Evolutionary conservation across 2,329 filamentous ascomycete species (phyloP).

Genomic region (Leptographium lundbergii): DNA sequence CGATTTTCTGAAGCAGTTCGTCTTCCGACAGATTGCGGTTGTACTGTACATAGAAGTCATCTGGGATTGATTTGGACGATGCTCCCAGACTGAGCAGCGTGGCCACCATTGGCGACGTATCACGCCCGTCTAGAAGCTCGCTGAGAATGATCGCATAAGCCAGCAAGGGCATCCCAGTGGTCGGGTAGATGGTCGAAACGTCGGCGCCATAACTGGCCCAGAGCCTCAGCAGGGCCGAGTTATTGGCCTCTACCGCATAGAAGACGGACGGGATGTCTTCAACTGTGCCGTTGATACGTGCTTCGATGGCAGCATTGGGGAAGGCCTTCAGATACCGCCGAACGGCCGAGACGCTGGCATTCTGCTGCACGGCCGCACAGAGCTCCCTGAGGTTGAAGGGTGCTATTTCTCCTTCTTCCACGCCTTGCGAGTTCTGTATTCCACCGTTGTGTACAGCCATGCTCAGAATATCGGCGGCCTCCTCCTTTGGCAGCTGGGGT

Average conservation of each 20-base stretch:
- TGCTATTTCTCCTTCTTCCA: background rate
- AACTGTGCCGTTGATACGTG: constrained; percentile 2
- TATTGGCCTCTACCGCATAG: constrained; percentile 6
- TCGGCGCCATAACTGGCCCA: constrained; percentile 5
- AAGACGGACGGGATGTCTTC: constrained; percentile 7
- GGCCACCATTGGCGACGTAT: constrained; percentile 3
- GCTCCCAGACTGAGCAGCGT: constrained; percentile 9
- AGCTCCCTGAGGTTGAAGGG: background rate
- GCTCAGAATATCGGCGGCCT: background rate
- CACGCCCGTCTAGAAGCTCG: background rate
- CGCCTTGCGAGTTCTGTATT: background rate
- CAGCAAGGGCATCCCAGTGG: background rate
- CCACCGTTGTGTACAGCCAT: background rate
- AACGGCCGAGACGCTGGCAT: background rate
- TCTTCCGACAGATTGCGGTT: background rate
- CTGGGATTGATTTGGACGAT: constrained; percentile 3
- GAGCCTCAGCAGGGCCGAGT: constrained; percentile 3
- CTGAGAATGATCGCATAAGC: constrained; percentile 4
- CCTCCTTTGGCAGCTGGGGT: constrained; percentile 1
- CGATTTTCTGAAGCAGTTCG: background rate
- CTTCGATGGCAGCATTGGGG: background rate
- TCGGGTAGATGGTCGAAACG: background rate
- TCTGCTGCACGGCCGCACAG: constrained; percentile 3
- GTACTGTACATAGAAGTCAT: constrained; percentile 3
- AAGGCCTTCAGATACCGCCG: background rate